These are phyloP conservation scores for Russula dissimulans DNA, from an alignment of 768 basidiomycete genomes.

Conservation along the genomic window DNA sequence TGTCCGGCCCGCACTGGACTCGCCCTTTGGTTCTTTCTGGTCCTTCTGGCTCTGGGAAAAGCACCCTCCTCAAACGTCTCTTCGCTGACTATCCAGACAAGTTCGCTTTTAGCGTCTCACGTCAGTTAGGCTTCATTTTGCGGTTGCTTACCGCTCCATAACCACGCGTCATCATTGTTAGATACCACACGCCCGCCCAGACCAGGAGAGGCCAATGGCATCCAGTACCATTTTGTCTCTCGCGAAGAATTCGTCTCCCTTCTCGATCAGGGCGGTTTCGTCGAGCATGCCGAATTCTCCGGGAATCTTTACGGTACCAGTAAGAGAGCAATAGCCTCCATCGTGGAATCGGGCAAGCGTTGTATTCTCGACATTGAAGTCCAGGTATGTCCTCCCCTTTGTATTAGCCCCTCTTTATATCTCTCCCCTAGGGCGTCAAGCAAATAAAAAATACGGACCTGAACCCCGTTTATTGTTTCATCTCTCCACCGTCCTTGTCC, in stretches of 20 bases:
- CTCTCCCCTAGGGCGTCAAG: constrained; percentile 63
- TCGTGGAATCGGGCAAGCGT: constrained; percentile 59
- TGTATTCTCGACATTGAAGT: constrained; percentile 96
- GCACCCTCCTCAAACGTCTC: constrained; percentile 75
- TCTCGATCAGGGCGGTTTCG: constrained; percentile 65
- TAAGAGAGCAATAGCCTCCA: constrained; percentile 60
- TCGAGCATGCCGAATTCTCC: constrained; percentile 92
- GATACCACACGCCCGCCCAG: constrained; percentile 87
- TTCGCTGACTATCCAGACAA: constrained; percentile 72
- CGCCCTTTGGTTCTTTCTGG: constrained; percentile 84
- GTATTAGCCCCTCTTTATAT: constrained; percentile 4
- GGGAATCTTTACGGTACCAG: constrained; percentile 92
- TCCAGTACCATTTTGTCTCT: constrained; percentile 80
- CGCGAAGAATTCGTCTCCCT: constrained; percentile 63
- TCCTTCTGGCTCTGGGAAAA: constrained; percentile 92
- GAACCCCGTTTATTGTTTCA: constrained; percentile 83
- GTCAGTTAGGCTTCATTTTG: constrained; percentile 31
- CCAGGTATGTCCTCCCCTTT: constrained; percentile 48
- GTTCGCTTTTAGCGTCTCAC: constrained; percentile 92
- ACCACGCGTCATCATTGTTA: constrained; percentile 25
- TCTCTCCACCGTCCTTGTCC: constrained; percentile 79
- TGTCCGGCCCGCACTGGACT: constrained; percentile 34
- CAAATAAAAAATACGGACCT: constrained; percentile 80
- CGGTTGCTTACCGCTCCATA: neutral
- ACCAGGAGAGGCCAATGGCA: constrained; percentile 71